phyloP scores from a whole-genome alignment of 2,329 filamentous ascomycete genomes.

The Ophiostoma himal-ulmi region DNA sequence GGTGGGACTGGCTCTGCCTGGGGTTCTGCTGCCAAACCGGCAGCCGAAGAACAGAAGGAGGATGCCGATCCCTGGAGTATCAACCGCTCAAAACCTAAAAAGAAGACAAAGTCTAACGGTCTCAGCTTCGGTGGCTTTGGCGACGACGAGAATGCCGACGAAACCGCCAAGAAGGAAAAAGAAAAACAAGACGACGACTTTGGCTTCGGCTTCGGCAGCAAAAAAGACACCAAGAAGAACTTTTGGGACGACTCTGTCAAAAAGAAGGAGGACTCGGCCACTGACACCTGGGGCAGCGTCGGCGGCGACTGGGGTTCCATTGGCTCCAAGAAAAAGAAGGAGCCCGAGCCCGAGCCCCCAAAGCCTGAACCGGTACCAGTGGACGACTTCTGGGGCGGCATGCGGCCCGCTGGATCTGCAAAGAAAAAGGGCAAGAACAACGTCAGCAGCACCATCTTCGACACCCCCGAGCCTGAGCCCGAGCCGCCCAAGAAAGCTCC shows the following conservation, averaged over 20 bases:
- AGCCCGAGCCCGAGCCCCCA: conserved; percentile 24
- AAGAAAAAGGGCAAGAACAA: conserved; percentile 39
- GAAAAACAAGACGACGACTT: conserved; percentile 33
- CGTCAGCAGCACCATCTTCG: conserved; percentile 23
- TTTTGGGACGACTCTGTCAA: conserved; percentile 30
- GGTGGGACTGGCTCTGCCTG: conserved; percentile 43
- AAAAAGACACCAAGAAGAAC: conserved; percentile 34
- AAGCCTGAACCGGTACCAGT: conserved; percentile 29
- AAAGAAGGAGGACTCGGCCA: conserved; percentile 35
- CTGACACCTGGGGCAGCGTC: conserved; percentile 31
- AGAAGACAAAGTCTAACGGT: conserved; percentile 38
- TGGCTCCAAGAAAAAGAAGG: conserved; percentile 43
- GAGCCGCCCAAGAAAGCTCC: conserved; percentile 17
- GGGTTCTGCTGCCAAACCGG: conserved; percentile 29
- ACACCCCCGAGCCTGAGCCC: conserved; percentile 17
- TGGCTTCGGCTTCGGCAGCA: conserved; percentile 34
- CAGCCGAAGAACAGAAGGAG: conserved; percentile 37
- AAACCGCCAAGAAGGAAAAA: conserved; percentile 28
- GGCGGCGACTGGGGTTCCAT: conserved; percentile 35
- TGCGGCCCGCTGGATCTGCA: conserved; percentile 26
- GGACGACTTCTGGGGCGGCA: conserved; percentile 27
- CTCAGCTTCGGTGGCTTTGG: conserved; percentile 45
- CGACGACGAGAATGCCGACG: conserved; percentile 36
- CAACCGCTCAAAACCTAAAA: conserved; percentile 46
- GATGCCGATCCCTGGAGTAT: conserved; percentile 47